Evolutionary conservation across 805 yeast genomes (phyloP), one percentile per base, ranked within the genome.

Genomic region (Dipodascopsis tothii): DNA sequence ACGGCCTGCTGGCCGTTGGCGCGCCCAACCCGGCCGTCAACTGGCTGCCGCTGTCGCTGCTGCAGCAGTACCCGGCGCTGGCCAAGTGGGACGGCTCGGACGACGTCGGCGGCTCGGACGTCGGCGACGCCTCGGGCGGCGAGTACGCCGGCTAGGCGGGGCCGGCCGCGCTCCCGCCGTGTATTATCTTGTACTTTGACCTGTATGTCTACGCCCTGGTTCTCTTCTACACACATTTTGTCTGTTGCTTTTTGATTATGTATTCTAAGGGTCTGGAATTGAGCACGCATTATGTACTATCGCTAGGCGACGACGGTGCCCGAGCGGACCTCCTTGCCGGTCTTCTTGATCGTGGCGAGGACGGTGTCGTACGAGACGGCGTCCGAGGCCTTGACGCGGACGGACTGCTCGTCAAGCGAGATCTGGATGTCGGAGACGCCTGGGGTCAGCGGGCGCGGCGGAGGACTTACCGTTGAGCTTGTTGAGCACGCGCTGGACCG

Each of bases 241-340:
- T n/a, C n/a, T n/a, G n/a, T n/a, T n/a, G n/a, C n/a, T n/a, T n/a
- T n/a, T n/a, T n/a, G n/a, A n/a, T n/a, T n/a, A n/a, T n/a, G n/a
- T n/a, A n/a, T n/a, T n/a, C n/a, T n/a, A n/a, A n/a, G n/a, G n/a
- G n/a, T n/a, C n/a, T n/a, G n/a, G n/a, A n/a, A n/a, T n/a, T n/a
- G n/a, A n/a, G n/a, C n/a, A n/a, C n/a, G n/a, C n/a, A n/a, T n/a
- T n/a, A n/a, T n/a, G n/a, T n/a, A n/a, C n/a, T 9, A 25, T 9
- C 14, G 14, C 45, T 63, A 73, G 37, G 63, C 68, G 41, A 81
- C 58, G 35, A 72, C 67, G 56, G 72, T 72, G 9, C 95, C 95
- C 23, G 72, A 70, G 37, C 73, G 69, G 46, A 90, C 81, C 56
- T 78, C 78, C 70, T 90, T 90, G 30, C 97, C 97, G 1, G 97